Conservation (phyloP, 2,329 filamentous ascomycete genomes). For the Pseudogymnoascus verrucosus region DNA sequence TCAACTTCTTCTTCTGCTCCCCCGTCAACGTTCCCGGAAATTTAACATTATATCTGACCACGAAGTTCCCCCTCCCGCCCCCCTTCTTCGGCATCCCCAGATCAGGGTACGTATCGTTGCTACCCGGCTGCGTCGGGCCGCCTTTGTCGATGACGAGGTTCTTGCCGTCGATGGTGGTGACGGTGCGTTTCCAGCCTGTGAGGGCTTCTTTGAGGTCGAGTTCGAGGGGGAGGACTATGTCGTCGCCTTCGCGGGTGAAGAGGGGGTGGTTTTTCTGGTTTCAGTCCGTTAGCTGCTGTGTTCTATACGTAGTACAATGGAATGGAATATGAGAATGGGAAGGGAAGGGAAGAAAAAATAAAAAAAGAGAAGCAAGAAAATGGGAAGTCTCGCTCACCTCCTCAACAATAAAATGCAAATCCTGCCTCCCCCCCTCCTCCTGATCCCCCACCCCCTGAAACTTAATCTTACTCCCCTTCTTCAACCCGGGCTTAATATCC, state of each 20-base stretch:
- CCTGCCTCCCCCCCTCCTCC: constrained; percentile 90
- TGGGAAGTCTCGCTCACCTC: too few relatives aligned
- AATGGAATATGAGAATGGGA: too few relatives aligned
- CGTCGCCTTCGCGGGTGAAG: constrained; percentile 81
- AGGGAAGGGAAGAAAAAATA: constrained; percentile 5
- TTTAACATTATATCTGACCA: constrained; percentile 86
- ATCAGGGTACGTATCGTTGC: constrained; percentile 70
- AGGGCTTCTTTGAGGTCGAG: constrained; percentile 88
- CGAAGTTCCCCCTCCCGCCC: constrained; percentile 72
- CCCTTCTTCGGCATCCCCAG: constrained; percentile 89
- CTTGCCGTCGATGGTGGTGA: constrained; percentile 87
- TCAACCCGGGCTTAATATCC: constrained; percentile 89
- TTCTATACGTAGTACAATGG: too few relatives aligned
- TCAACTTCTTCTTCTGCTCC: constrained; percentile 72
- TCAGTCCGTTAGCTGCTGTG: too few relatives aligned
- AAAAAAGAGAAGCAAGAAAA: too few relatives aligned
- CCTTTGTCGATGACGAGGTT: constrained; percentile 70
- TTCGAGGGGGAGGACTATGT: constrained; percentile 70
- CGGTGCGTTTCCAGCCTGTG: constrained; percentile 87
- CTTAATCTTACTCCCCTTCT: constrained; percentile 97
- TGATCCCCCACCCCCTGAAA: constrained; percentile 97
- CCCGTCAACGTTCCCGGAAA: constrained; percentile 74
- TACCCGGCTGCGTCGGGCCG: constrained; percentile 79
- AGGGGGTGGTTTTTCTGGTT: constrained; percentile 74
- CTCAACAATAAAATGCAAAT: constrained; percentile 88